A percentile compares a stretch with the other conserved stretches of the same genome.
Evolutionary conservation across 768 basidiomycete genomes (phyloP).

Genomic region (Tulasnella sp.): DNA sequence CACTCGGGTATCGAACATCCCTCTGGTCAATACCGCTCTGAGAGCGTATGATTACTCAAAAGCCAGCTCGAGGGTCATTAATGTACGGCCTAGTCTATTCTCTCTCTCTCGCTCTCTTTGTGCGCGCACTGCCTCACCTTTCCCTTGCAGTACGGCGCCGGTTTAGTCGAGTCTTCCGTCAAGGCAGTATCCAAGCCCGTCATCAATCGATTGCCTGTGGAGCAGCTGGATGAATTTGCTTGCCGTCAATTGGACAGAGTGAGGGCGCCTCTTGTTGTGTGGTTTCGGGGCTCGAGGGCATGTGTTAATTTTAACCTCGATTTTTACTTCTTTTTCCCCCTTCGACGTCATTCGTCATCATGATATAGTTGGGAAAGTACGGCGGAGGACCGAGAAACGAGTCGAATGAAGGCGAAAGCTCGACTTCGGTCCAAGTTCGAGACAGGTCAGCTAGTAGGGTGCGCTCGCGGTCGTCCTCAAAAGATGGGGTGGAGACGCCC

Average conservation of each 20-base stretch:
- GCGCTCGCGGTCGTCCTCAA: background rate
- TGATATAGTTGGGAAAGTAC: conserved; percentile 12
- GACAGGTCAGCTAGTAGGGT: background rate
- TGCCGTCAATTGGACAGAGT: conserved; percentile 83
- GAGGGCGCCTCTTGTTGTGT: conserved; percentile 34
- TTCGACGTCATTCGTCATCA: background rate
- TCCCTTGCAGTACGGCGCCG: conserved; percentile 66
- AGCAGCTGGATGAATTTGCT: conserved; percentile 74
- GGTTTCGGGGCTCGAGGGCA: background rate
- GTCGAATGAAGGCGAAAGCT: background rate
- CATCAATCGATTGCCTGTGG: conserved; percentile 68
- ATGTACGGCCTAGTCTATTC: conserved; percentile 46
- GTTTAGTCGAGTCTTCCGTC: conserved; percentile 81
- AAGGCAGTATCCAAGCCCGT: conserved; percentile 78
- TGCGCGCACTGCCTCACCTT: background rate
- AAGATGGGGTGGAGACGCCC: conserved; percentile 9
- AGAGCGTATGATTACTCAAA: conserved; percentile 78
- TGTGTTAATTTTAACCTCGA: conserved; percentile 7
- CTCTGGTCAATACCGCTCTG: conserved; percentile 68
- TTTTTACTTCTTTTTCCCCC: background rate
- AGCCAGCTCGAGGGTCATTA: conserved; percentile 77
- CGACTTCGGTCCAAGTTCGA: background rate
- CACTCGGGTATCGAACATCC: conserved; percentile 61
- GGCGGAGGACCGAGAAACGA: conserved; percentile 12
- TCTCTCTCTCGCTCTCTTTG: too few relatives aligned